Evolutionary conservation across 139 green algal species (phyloP).

Genomic region (Chlorella vulgaris): DNA sequence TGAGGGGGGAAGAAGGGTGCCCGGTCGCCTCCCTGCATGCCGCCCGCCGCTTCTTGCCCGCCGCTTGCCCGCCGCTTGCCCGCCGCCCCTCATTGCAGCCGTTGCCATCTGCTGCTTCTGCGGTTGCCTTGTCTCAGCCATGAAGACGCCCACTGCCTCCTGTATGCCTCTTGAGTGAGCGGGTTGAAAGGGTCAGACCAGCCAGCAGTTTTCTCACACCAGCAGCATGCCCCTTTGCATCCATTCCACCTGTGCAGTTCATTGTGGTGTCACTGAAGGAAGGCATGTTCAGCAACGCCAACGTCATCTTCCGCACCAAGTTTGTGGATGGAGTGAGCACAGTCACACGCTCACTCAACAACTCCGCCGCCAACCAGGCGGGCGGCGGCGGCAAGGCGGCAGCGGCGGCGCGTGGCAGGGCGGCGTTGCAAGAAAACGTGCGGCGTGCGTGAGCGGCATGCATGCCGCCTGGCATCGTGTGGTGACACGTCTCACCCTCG

Average conservation of each 20-base stretch:
- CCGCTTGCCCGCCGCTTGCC: too few species aligned
- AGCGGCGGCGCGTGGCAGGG: background rate
- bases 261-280: slow-evolving; percentile 91
- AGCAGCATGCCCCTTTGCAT: background rate
- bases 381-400: slow-evolving; percentile 14
- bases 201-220: too few species aligned
- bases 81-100: too few species aligned
- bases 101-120: too few species aligned
- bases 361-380: background rate
- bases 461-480: background rate
- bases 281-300: slow-evolving; percentile 99
- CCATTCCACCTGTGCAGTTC: slow-evolving; percentile 55
- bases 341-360: slow-evolving; percentile 20
- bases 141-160: too few species aligned
- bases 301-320: slow-evolving; percentile 98
- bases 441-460: background rate
- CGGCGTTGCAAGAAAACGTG: slow-evolving; percentile 13
- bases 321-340: slow-evolving; percentile 96
- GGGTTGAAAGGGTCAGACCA: too few species aligned
- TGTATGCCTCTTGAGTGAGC: too few species aligned
- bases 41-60: too few species aligned
- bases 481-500: background rate
- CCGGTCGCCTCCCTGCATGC: too few species aligned
- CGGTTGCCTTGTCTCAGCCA: too few species aligned
- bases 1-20: too few species aligned